Evolutionary conservation across 805 yeast species (phyloP), one percentile per base, ranked within the genome.

Genomic region (Yarrowia yakushimensis): DNA sequence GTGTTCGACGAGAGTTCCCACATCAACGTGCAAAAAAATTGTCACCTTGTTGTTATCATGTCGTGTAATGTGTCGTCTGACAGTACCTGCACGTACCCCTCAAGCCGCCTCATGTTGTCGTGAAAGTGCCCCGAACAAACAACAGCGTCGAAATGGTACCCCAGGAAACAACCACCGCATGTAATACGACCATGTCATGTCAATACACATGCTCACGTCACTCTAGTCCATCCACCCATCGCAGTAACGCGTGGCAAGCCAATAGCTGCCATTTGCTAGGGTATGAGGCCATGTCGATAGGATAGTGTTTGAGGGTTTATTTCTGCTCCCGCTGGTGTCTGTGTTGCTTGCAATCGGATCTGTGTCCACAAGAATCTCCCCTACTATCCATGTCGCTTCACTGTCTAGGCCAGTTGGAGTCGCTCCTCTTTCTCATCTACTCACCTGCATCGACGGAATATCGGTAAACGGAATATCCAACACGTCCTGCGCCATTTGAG

Each of bases 391-490:
- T 36, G 13, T 18, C 22, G 6, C 23, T 37, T 2, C 15, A 30
- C 28, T 15, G 11, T 9, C 20, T 8, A 20, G n/a, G 39, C 8
- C 39, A 8, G 20, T 34, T 20, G 17, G 39, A 10, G 30, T 33
- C n/a, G n/a, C 30, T 8, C 57, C 10, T 37, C n/a, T 5, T 20
- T 28, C 37, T 30, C 37, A 28, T 17, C 18, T 34, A 55, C 61
- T 55, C 48, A 55, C 61, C 39, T 55, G 61, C 46, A 55, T 55
- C 37, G 61, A 55, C 39, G 61, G 61, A 55, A 55, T 55, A 31
- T 55, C 48, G 36, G 61, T 55, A 31, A 55, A 55, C 30, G 61
- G 61, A 41, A 55, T 41, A 39, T 55, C 61, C 46, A 55, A 41
- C 46, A 55, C 48, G 48, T 55, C 61, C 48, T 55, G 61, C 30